A percentile compares a stretch with the other conserved stretches of the same genome.
phyloP scores from a whole-genome alignment of 75 land plant species.

The Sequoia sempervirens region DNA sequence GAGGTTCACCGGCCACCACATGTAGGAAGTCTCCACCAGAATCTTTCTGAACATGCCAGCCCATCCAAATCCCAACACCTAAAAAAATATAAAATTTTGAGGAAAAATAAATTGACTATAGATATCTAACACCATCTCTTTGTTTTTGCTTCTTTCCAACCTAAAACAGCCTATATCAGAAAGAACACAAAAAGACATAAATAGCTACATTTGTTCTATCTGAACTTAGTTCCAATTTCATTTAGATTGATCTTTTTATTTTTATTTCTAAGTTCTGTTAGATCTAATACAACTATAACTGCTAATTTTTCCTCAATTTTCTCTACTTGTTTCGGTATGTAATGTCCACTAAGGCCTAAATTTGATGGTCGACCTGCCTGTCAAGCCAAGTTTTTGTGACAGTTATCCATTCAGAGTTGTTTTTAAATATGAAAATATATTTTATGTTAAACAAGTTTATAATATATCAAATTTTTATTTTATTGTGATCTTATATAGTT shows the following conservation, averaged over 20 bases:
- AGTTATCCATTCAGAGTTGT: too few relatives aligned
- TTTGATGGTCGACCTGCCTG: too few relatives aligned
- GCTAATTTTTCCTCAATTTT: neutral
- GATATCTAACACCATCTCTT: neutral
- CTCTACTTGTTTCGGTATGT: neutral
- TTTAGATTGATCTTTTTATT: neutral
- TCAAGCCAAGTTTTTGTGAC: too few relatives aligned
- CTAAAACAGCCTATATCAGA: too few relatives aligned
- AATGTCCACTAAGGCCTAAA: neutral
- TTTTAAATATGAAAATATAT: too few relatives aligned
- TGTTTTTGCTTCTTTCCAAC: too few relatives aligned
- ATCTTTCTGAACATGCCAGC: constrained; percentile 68
- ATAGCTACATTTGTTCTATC: neutral
- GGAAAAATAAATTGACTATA: neutral
- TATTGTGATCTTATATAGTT: too few relatives aligned
- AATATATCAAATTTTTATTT: too few relatives aligned
- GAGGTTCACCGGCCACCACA: constrained; percentile 84
- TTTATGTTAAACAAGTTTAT: too few relatives aligned
- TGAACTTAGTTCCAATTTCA: neutral
- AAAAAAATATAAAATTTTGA: neutral
- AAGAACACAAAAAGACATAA: neutral
- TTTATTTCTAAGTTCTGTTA: too few relatives aligned
- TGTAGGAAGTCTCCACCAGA: constrained; percentile 67
- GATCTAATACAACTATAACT: neutral
- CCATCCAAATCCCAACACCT: constrained; percentile 91